Evolutionary conservation across 2,329 filamentous ascomycete genomes (phyloP).

Genomic region (Scopulariopsis brevicaulis): DNA sequence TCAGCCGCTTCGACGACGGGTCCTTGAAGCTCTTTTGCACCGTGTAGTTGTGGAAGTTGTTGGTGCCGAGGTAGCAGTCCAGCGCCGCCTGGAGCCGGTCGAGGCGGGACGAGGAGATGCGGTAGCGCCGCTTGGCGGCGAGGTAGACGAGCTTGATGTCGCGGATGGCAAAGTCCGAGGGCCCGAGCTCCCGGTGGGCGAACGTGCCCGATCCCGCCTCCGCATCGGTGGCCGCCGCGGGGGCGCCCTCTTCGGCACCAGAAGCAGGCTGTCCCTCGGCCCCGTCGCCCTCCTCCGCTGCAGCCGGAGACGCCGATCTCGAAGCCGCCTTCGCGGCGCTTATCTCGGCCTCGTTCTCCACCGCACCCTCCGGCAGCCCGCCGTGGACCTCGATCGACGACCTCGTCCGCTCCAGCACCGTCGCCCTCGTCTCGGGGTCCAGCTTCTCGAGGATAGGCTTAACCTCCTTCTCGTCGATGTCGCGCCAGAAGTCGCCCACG

Average conservation of each 20-base stretch:
- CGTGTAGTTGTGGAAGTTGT: slow-evolving; percentile 97
- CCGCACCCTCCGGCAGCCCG: slow-evolving; percentile 5
- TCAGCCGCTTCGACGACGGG: slow-evolving; percentile 76
- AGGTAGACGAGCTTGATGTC: slow-evolving; percentile 70
- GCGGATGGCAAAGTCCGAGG: slow-evolving; percentile 55
- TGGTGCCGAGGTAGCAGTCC: slow-evolving; percentile 67
- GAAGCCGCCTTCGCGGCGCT: slow-evolving; percentile 3
- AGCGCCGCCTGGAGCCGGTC: slow-evolving; percentile 66
- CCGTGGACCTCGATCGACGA: slow-evolving; percentile 8
- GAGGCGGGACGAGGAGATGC: slow-evolving; percentile 62
- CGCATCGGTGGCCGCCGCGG: slow-evolving; percentile 6
- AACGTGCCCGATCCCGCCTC: slow-evolving; percentile 15
- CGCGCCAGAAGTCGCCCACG: slow-evolving; percentile 70
- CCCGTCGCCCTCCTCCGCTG: slow-evolving; percentile 9
- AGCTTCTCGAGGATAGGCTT: slow-evolving; percentile 55
- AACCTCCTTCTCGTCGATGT: slow-evolving; percentile 70
- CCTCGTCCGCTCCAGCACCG: slow-evolving; percentile 53
- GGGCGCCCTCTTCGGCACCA: slow-evolving; percentile 8
- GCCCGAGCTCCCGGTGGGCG: slow-evolving; percentile 47
- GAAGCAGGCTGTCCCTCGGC: slow-evolving; percentile 8
- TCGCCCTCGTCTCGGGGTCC: slow-evolving; percentile 50
- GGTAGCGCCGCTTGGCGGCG: slow-evolving; percentile 72
- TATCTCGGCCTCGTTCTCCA: slow-evolving; percentile 11
- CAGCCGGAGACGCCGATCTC: slow-evolving; percentile 11
- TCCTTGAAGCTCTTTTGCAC: slow-evolving; percentile 76